Evolutionary conservation across 2,329 filamentous ascomycete genomes (phyloP).

Genomic region (Cladorrhinum sp.): DNA sequence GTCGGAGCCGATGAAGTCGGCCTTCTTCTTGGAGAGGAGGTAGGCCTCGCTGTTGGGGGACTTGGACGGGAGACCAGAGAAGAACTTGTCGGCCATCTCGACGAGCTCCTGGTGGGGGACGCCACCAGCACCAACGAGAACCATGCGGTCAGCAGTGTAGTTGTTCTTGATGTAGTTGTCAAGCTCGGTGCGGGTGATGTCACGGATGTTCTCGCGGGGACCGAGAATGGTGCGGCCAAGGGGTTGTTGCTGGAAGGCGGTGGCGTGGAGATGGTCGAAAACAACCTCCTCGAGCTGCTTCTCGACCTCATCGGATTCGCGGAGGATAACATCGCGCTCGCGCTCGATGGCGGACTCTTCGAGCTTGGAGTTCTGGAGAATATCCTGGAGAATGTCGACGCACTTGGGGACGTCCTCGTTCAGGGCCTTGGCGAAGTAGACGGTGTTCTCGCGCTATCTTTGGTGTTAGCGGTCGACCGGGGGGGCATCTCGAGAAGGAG

Average conservation of each 20-base stretch:
- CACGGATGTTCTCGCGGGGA: conserved; percentile 96
- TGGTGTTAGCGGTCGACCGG: conserved; percentile 16
- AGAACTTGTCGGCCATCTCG: conserved; percentile 94
- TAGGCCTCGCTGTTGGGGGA: conserved; percentile 72
- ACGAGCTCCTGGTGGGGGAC: conserved; percentile 92
- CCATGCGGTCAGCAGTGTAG: conserved; percentile 99
- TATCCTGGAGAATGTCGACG: conserved; percentile 98
- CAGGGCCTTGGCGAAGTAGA: conserved; percentile 99
- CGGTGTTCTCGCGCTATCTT: conserved; percentile 89
- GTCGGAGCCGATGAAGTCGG: conserved; percentile 95
- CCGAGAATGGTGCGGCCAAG: conserved; percentile 97
- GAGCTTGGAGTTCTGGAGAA: conserved; percentile 98
- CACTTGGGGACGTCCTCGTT: conserved; percentile 95
- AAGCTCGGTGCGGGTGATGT: conserved; percentile 88
- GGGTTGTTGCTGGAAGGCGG: conserved; percentile 93
- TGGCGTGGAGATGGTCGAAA: conserved; percentile 98
- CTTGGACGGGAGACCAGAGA: conserved; percentile 72
- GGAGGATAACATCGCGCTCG: conserved; percentile 96
- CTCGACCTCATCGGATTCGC: conserved; percentile 99
- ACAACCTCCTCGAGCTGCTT: conserved; percentile 99
- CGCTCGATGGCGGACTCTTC: conserved; percentile 90
- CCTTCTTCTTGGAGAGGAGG: conserved; percentile 77
- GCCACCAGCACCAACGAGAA: conserved; percentile 92
- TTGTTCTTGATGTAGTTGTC: conserved; percentile 98
- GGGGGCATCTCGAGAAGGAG: conserved; percentile 3